phyloP scores from a whole-genome alignment of 495 filamentous ascomycete genomes.

The Aspergillus affinis region DNA sequence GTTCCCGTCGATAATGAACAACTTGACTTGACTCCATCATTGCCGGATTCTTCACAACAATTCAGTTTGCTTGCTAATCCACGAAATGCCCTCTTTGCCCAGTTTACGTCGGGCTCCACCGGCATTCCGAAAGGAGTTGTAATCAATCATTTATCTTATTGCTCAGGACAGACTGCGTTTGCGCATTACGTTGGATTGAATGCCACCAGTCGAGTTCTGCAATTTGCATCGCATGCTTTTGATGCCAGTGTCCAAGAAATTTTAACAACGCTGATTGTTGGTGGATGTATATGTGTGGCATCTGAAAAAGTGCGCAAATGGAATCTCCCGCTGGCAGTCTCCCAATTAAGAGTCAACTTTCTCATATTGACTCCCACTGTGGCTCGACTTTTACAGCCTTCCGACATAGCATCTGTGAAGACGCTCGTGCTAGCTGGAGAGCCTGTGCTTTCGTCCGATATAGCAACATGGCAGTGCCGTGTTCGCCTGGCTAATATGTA shows the following conservation, averaged over 20 bases:
- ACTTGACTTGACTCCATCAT: neutral
- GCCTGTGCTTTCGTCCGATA: neutral
- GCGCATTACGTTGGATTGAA: slow-evolving; percentile 1
- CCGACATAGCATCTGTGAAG: neutral
- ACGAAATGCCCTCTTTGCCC: neutral
- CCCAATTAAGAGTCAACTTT: neutral
- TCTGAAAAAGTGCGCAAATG: slow-evolving; percentile 10
- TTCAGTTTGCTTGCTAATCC: neutral
- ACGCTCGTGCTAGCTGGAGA: neutral
- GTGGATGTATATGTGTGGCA: slow-evolving; percentile 18
- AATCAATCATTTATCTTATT: slow-evolving; percentile 14
- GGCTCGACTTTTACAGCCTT: neutral
- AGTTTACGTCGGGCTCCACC: slow-evolving; percentile 31
- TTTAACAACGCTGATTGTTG: slow-evolving; percentile 7
- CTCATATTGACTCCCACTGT: slow-evolving; percentile 17
- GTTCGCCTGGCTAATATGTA: slow-evolving; percentile 28
- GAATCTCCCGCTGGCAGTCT: slow-evolving; percentile 4
- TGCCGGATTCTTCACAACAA: neutral
- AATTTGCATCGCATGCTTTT: slow-evolving; percentile 21
- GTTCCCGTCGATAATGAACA: neutral
- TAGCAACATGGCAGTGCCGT: neutral
- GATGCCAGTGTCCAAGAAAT: slow-evolving; percentile 11
- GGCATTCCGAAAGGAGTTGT: slow-evolving; percentile 31
- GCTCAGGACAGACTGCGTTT: slow-evolving; percentile 1
- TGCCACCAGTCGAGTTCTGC: neutral